Conservation (phyloP, 805 yeast genomes). For the Teunomyces panamensis region DNA sequence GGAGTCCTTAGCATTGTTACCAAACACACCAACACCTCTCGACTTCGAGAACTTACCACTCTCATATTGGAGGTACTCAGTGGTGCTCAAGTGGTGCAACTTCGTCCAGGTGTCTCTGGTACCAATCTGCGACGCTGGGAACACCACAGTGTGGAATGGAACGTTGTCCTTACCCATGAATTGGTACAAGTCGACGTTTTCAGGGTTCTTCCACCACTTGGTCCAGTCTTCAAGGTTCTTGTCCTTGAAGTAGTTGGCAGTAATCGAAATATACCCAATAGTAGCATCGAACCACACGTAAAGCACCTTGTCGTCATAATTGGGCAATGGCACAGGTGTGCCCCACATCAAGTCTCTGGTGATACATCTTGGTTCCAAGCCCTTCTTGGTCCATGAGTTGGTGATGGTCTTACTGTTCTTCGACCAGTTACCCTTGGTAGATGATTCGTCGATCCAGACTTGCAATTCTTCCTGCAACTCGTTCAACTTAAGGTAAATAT, state of each 20-base stretch:
- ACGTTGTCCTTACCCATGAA: conserved; percentile 99
- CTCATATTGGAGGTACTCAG: conserved; percentile 96
- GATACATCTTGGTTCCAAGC: conserved; percentile 89
- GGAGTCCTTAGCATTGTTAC: conserved; percentile 93
- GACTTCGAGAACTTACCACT: conserved; percentile 98
- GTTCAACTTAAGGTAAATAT: conserved; percentile 78
- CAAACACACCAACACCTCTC: conserved; percentile 97
- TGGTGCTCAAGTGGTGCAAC: conserved; percentile 86
- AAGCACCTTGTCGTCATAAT: conserved; percentile 82
- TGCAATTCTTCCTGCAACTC: conserved; percentile 75
- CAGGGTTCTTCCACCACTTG: conserved; percentile 95
- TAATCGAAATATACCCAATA: conserved; percentile 93
- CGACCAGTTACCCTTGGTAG: conserved; percentile 83
- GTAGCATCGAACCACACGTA: conserved; percentile 99
- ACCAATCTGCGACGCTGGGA: conserved; percentile 92
- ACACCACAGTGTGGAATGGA: conserved; percentile 97
- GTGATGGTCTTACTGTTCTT: conserved; percentile 88
- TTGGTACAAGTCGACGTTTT: conserved; percentile 83
- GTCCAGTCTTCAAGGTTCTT: conserved; percentile 57
- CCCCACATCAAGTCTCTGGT: conserved; percentile 99
- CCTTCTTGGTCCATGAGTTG: conserved; percentile 90
- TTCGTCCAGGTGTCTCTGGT: conserved; percentile 87
- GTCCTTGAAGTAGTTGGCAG: conserved; percentile 72
- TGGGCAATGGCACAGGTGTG: conserved; percentile 92
- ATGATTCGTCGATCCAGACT: conserved; percentile 68